Base-by-base conservation (phyloP, 305 asterid species). In the Fraxinus albicans region DNA sequence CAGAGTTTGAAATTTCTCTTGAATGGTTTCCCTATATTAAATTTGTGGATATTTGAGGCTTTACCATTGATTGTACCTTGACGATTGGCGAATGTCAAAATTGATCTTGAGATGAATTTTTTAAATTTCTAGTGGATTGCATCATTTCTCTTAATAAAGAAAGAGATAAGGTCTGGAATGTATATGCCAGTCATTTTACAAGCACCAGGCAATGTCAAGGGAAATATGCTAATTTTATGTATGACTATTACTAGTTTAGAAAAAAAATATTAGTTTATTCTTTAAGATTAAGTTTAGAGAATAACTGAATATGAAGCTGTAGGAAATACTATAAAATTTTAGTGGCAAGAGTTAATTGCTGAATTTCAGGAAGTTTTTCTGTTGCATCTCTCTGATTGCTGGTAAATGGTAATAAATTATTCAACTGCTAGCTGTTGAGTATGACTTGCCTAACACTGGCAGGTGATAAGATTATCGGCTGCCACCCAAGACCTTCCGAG, bases 401-500 rank as follows among this genome's bases (percentile, higher is more conserved):
- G 73, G 78, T 79, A 86, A 31, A 25, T 25, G 27, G 27, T 25
- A 25, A 25, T 42, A 34, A 13, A 44, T 83, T 67, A 76, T 77
- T 75, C 34, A 76, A 78, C 77, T 73, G 6, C 63, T 82, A 72
- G 85, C 79, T 88, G 73, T 80, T 88, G 81, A 85, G 73, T 72
- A 60, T 82, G 76, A 67, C 80, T 58, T 40, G 74, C 77, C 75
- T 80, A 34, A 80, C 42, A 70, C 82, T 84, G 84, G 69, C 86
- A 96, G 99, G 99, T 95, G 81, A 96, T 95, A 83, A 90, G 99
- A 85, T 88, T 96, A 87, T 96, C 99, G 73, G 99, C 96, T 77
- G 99, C 99, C 34, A 96, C 99, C 78, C 99, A 96, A 91, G 97
- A 96, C 21, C 98, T 96, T 83, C 98, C 98, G 1, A 91, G 97